Percentiles rank a stretch among this genome's conserved stretches.
Conservation (phyloP, 345 rosid species). For the Hibiscus trionum region DNA sequence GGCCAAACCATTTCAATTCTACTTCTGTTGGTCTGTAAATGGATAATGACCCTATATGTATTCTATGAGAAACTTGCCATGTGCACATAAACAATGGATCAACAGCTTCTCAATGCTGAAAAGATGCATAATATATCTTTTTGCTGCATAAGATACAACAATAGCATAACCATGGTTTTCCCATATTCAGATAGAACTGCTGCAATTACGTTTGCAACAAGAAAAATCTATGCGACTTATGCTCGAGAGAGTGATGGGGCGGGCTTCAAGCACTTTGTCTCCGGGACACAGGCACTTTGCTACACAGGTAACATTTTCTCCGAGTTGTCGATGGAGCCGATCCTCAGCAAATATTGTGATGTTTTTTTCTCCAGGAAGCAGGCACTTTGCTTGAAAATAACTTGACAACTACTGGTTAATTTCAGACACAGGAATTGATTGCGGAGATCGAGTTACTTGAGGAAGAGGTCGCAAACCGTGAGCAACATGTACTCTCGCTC, state of each 20-base stretch:
- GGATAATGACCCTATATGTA: neutral
- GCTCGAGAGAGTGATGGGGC: conserved; percentile 86
- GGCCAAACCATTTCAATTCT: neutral
- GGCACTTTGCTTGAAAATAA: neutral
- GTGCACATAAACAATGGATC: conserved; percentile 3
- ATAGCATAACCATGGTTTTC: conserved; percentile 9
- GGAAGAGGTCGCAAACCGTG: conserved; percentile 75
- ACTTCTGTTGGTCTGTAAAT: neutral
- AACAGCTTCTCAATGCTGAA: neutral
- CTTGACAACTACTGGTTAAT: conserved; percentile 7
- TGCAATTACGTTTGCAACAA: conserved; percentile 67
- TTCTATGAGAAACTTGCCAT: neutral
- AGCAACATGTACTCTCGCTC: conserved; percentile 71
- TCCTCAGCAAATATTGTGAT: neutral
- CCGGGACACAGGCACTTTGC: conserved; percentile 90
- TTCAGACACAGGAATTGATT: conserved; percentile 74
- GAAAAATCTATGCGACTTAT: conserved; percentile 68
- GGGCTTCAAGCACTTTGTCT: conserved; percentile 79
- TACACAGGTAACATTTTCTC: conserved; percentile 38
- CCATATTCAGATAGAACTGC: conserved; percentile 62
- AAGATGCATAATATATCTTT: neutral
- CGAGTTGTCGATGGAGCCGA: neutral
- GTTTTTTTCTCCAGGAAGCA: too few relatives aligned
- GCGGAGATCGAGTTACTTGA: conserved; percentile 76
- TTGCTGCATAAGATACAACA: neutral